Percentiles rank a stretch among this genome's conserved stretches.
phyloP scores from a whole-genome alignment of 768 basidiomycete genomes.

The Dacryopinax spathularia region DNA sequence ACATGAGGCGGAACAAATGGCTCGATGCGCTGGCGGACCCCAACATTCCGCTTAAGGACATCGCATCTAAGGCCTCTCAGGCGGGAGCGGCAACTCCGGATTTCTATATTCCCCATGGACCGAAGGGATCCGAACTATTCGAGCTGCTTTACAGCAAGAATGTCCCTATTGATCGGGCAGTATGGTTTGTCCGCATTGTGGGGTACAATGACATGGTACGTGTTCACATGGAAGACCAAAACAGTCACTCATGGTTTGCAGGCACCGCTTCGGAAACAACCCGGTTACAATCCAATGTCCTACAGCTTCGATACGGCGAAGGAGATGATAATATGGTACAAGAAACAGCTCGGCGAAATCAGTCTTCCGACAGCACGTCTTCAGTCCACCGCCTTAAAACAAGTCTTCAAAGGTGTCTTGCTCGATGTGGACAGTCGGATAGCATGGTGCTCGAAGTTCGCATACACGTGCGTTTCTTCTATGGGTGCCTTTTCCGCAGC shows the following conservation, averaged over 20 bases:
- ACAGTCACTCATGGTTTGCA: background rate
- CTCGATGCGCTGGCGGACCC: slow-evolving; percentile 71
- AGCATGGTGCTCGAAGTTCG: slow-evolving; percentile 64
- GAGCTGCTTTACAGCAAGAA: slow-evolving; percentile 63
- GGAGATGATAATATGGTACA: slow-evolving; percentile 64
- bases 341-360: slow-evolving; percentile 69
- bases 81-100: background rate
- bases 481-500: background rate
- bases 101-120: slow-evolving; percentile 55
- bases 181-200: slow-evolving; percentile 78
- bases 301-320: slow-evolving; percentile 80
- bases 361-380: slow-evolving; percentile 65
- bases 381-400: slow-evolving; percentile 63
- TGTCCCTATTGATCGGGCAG: slow-evolving; percentile 65
- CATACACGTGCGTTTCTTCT: slow-evolving; percentile 44
- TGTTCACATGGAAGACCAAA: background rate
- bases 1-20: slow-evolving; percentile 67
- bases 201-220: slow-evolving; percentile 75
- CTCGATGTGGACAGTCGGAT: slow-evolving; percentile 56
- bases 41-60: slow-evolving; percentile 60
- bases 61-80: slow-evolving; percentile 45
- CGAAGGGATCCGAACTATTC: slow-evolving; percentile 70
- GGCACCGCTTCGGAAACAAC: slow-evolving; percentile 41
- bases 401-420: slow-evolving; percentile 68
- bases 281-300: slow-evolving; percentile 64